Conservation (phyloP, 2,329 filamentous ascomycete species). For the Pseudomassariella vexata region DNA sequence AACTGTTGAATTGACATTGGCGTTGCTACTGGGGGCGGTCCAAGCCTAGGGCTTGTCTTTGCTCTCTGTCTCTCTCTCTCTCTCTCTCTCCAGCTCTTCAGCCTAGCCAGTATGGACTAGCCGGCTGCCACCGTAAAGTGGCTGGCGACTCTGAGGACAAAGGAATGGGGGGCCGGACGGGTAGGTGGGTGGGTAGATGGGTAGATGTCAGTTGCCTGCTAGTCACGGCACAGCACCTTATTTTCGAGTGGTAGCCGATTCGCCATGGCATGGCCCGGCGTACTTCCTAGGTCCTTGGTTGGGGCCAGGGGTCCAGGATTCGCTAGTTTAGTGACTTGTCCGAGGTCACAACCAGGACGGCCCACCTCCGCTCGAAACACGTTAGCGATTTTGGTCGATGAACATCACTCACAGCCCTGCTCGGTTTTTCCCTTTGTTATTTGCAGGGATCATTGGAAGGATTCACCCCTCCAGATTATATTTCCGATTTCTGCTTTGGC, state of each 20-base stretch:
- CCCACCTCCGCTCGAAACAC: conserved; percentile 26
- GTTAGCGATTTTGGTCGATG: conserved; percentile 23
- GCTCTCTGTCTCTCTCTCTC: no score
- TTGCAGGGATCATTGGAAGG: conserved; percentile 28
- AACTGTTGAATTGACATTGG: no score
- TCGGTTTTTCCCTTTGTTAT: conserved; percentile 29
- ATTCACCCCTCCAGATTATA: conserved; percentile 38
- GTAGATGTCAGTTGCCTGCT: conserved; percentile 9
- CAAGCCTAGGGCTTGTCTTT: no score
- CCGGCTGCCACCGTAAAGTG: no score
- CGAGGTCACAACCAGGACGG: conserved; percentile 17
- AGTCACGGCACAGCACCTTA: conserved; percentile 7
- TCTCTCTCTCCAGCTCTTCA: no score
- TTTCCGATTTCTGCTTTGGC: conserved; percentile 42
- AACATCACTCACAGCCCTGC: conserved; percentile 29
- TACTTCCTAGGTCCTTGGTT: conserved; percentile 1
- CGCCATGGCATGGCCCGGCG: conserved; percentile 7
- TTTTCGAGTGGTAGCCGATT: conserved; percentile 9
- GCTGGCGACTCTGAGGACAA: no score
- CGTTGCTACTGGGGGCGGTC: no score
- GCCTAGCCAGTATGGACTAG: no score
- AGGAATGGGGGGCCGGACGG: no score
- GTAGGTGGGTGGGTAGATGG: conserved; percentile 2
- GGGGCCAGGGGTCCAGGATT: conserved; percentile 18
- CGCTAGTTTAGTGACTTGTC: conserved; percentile 18